These are phyloP conservation scores for Letharia lupina DNA, from an alignment of 495 filamentous ascomycete species.

Conservation along the genomic window DNA sequence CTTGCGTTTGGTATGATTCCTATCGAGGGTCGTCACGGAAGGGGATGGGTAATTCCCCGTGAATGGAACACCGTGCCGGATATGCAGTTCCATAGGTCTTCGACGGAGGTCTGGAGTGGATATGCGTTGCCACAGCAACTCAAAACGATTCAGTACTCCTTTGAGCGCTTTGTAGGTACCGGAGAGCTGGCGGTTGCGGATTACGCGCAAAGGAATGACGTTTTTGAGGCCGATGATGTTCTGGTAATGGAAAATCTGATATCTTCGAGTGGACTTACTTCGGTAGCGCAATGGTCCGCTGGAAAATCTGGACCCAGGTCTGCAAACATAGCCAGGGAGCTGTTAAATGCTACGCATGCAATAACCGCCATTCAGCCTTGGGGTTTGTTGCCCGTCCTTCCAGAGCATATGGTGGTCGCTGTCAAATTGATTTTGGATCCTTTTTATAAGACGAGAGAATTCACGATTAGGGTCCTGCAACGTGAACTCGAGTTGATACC, in stretches of 20 bases:
- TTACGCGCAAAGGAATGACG: background rate
- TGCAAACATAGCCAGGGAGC: background rate
- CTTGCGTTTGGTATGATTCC: slow-evolving; percentile 3
- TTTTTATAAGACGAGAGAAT: background rate
- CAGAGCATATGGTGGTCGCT: background rate
- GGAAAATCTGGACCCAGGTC: background rate
- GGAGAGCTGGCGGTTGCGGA: background rate
- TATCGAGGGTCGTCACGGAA: background rate
- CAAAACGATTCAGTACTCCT: background rate
- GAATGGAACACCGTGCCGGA: background rate
- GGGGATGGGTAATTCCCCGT: background rate
- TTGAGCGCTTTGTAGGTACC: background rate
- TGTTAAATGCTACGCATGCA: slow-evolving; percentile 3
- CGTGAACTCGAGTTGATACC: background rate
- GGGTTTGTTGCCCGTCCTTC: slow-evolving; percentile 1
- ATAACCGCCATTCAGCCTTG: slow-evolving; percentile 5
- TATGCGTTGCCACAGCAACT: slow-evolving; percentile 1
- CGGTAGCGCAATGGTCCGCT: background rate
- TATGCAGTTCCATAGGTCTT: background rate
- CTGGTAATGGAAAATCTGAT: background rate
- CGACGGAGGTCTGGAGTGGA: background rate
- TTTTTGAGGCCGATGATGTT: background rate
- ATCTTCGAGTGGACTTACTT: background rate
- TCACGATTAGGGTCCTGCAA: background rate
- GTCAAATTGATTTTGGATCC: background rate